Base-by-base conservation (phyloP, 768 basidiomycete species). In the Chalciporus pseudorubinellus region DNA sequence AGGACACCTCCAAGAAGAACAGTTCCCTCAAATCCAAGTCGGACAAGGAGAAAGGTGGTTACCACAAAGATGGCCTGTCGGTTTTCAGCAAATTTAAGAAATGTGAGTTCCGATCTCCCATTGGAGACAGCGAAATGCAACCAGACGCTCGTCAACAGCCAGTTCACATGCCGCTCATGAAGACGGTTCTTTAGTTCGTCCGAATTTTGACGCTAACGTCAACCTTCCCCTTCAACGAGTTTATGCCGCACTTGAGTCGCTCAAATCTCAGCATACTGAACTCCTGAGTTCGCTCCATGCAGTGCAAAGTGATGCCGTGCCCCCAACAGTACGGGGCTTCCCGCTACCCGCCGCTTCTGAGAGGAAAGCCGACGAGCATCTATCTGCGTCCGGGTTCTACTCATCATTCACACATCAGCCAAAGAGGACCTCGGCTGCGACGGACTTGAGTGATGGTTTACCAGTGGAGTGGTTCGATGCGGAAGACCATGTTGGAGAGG, bases 401-500 rank as follows among this genome's bases (percentile, higher is more conserved):
- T 38, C 61, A 26, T 38, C 76, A 12, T 58, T 68, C 28, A 64
- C 65, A 8, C 69, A 69, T 36, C 68, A 62, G 26, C 72, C 74
- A 10, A 72, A 73, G 48, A 75, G 77, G 29, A 62, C 74, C 45
- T 83, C 81, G 11, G 71, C 77, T 31, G 63, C 73, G 33, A 81
- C 80, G 2, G 76, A 76, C 26, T 63, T 71, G 22, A 79, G 77
- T 40, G 83, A 80, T 48, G 78, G 76, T 26, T 55, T 29, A 22
- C 64, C 76, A 49, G 71, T 75, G 45, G 81, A 90, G 60, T 92
- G 89, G 89, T 91, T 79, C 59, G 90, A 92, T 58, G 90, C 89
- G 9, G 70, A 77, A 36, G 86, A 85, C 46, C 22, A 55, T 51
- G 49, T 65, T 6, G 74, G 67, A 41, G 59, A 68, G 53, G 90